Percentiles rank a stretch among this genome's conserved stretches.
phyloP scores from a whole-genome alignment of 371 early-diverging fungal species.

The Circinella umbellata region DNA sequence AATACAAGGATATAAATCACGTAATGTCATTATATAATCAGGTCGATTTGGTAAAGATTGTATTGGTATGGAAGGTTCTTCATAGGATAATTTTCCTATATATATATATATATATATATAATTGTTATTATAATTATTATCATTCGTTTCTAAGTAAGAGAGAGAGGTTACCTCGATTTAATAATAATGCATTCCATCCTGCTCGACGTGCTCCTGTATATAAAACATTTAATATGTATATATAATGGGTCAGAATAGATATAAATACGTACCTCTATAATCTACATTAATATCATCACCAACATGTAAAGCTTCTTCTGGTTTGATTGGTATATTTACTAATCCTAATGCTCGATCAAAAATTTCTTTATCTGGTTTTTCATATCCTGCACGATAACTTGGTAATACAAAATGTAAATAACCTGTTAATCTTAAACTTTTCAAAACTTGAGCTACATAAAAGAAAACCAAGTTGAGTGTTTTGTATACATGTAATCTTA shows the following conservation, averaged over 20 bases:
- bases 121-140: too few relatives aligned
- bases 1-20: slow-evolving; percentile 2
- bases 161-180: not conserved
- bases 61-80: not conserved
- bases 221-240: not conserved
- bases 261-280: slow-evolving; percentile 6
- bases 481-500: too few relatives aligned
- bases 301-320: slow-evolving; percentile 24
- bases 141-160: too few relatives aligned
- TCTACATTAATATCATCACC: slow-evolving; percentile 25
- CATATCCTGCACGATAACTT: slow-evolving; percentile 20
- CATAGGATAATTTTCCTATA: slow-evolving; percentile 9
- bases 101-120: not conserved
- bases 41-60: not conserved
- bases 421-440: slow-evolving; percentile 16
- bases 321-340: not conserved
- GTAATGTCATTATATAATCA: slow-evolving; percentile 3
- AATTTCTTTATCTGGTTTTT: slow-evolving; percentile 24
- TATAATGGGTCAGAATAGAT: not conserved
- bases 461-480: too few relatives aligned
- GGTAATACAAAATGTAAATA: slow-evolving; percentile 30
- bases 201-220: not conserved
- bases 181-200: slow-evolving; percentile 9
- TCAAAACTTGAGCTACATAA: slow-evolving; percentile 20
- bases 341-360: slow-evolving; percentile 23